A percentile compares a stretch with the other conserved stretches of the same genome.
Evolutionary conservation across 768 basidiomycete genomes (phyloP).

Genomic region (Pholiota microspora): DNA sequence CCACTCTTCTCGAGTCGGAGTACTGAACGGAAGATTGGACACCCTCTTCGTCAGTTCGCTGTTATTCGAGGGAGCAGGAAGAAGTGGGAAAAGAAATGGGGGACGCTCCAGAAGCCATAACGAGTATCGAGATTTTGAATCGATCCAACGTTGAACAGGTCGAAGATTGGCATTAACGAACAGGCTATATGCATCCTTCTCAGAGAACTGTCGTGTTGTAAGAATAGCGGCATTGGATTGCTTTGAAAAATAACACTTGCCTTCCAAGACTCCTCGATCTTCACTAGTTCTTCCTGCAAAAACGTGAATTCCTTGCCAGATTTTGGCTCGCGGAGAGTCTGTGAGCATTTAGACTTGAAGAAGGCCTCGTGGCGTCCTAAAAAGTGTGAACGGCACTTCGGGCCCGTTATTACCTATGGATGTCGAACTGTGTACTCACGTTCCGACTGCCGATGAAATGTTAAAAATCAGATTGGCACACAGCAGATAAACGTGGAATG

Average conservation of each 20-base stretch:
- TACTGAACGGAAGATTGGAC: constrained; percentile 49
- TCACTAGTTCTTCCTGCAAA: constrained; percentile 69
- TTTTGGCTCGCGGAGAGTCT: constrained; percentile 53
- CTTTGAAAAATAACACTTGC: constrained; percentile 35
- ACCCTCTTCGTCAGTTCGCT: constrained; percentile 15
- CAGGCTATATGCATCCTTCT: constrained; percentile 61
- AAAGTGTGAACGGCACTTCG: constrained; percentile 3
- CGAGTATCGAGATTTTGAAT: constrained; percentile 68
- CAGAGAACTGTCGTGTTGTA: constrained; percentile 63
- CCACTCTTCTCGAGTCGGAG: constrained; percentile 83
- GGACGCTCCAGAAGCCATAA: constrained; percentile 93
- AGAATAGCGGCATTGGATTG: background rate
- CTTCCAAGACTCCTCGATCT: constrained; percentile 89
- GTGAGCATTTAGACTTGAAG: constrained; percentile 63
- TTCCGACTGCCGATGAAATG: constrained; percentile 20
- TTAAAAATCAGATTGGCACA: constrained; percentile 1
- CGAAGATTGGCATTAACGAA: constrained; percentile 79
- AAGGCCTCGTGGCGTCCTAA: constrained; percentile 86
- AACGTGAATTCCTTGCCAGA: constrained; percentile 49
- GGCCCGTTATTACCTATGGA: background rate
- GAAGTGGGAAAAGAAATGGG: constrained; percentile 69
- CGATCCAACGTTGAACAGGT: constrained; percentile 83
- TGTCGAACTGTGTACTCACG: constrained; percentile 19
- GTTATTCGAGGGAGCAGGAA: constrained; percentile 36
- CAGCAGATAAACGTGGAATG: background rate